Evolutionary conservation across 495 filamentous ascomycete species (phyloP).

Genomic region (Sordaria brevicollis): DNA sequence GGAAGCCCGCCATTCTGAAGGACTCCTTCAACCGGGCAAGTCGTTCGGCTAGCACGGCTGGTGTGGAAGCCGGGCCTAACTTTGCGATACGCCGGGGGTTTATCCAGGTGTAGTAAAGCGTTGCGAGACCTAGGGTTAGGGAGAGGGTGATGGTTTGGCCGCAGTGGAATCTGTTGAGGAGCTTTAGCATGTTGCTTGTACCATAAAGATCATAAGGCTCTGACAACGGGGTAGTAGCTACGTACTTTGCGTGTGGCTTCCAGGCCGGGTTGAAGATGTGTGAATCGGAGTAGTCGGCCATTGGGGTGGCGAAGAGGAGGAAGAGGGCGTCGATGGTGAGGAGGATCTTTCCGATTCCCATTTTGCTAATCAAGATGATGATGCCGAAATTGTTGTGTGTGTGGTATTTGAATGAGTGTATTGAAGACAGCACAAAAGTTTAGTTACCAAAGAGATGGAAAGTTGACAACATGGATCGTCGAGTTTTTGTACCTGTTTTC

Average conservation of each 20-base stretch:
- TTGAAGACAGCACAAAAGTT: too few species aligned
- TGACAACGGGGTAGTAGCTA: background rate
- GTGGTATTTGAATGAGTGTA: too few species aligned
- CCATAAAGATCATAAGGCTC: background rate
- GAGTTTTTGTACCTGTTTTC: background rate
- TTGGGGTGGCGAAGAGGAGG: constrained; percentile 29
- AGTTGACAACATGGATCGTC: background rate
- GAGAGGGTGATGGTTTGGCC: constrained; percentile 45
- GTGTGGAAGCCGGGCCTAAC: constrained; percentile 4
- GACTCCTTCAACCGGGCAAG: constrained; percentile 18
- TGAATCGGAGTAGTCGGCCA: constrained; percentile 41
- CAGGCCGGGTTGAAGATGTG: constrained; percentile 47
- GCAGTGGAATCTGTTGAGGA: constrained; percentile 37
- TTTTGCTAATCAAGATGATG: constrained; percentile 22
- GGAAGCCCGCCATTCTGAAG: constrained; percentile 27
- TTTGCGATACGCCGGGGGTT: background rate
- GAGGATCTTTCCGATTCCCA: constrained; percentile 33
- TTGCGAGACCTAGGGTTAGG: constrained; percentile 31
- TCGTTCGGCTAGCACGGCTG: background rate
- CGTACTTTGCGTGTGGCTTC: constrained; percentile 43
- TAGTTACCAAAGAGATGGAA: too few species aligned
- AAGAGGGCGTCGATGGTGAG: constrained; percentile 34
- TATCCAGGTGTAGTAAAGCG: constrained; percentile 41
- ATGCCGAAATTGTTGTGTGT: background rate
- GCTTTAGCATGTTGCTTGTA: background rate